Base-by-base conservation (phyloP, 2,329 filamentous ascomycete genomes). In the Colletotrichum sansevieriae region DNA sequence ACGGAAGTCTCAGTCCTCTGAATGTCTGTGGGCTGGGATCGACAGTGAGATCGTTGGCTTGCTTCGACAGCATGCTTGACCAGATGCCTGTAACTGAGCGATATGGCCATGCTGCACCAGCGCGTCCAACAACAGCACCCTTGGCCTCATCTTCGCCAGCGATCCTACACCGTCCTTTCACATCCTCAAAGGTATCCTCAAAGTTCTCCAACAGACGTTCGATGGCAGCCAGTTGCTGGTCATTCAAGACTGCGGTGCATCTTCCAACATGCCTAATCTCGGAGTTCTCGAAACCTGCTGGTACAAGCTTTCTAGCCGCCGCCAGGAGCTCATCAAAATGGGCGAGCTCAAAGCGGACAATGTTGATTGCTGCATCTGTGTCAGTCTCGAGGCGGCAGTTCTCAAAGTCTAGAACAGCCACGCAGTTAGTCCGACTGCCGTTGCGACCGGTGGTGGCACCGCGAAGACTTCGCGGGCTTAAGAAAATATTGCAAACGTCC, bases 361-460 rank as follows among this genome's bases (percentile, higher is more conserved):
- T 35, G 3, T 35, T 52, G 9, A n/a, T 6, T 6, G 49, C 49
- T 2, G 49, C 49, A 11, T 52, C 22, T 15, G 18, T 18, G 15
- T 15, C 49, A 29, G 35, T 35, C 25, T 35, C 29, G 8, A 12
- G 49, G 25, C n/a, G 33, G 10, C 35, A 52, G 13, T 52, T 52
- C 2, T 52, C 25, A 1, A 33, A 52, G 49, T 52, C 29, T 22
- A 52, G 33, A n/a, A 52, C 49, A 6, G 49, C 49, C 3, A 52
- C 25, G 2, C 49, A 52, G 8, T 52, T 52, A 2, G 29, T 52
- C 7, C 25, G 49, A 0, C 49, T 25, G n/a, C 49, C 49, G 33
- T 52, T 52, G 25, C 49, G 49, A n/a, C 49, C 49, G 13, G 49
- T 52, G 13, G 49, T 52, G 25, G 49, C 49, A 12, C 49, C 3